These are phyloP conservation scores for Veloboletus limbatus DNA, from an alignment of 1,284 basidiomycete genomes.

Conservation along the genomic window DNA sequence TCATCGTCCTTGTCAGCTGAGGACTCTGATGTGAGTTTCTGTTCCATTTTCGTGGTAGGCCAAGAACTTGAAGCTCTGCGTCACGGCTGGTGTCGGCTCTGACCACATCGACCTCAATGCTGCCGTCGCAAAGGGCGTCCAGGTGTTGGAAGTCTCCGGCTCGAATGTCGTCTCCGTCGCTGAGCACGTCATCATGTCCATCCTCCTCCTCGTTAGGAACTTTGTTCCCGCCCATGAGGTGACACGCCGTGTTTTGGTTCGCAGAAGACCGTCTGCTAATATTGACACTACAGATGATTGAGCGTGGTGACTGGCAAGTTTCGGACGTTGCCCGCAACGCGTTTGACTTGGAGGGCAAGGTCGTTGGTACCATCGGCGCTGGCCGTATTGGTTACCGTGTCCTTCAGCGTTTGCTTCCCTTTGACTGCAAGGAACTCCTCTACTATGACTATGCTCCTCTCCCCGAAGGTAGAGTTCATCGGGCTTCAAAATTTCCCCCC, in stretches of 20 bases:
- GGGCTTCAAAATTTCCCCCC: too few relatives aligned
- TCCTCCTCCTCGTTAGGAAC: conserved; percentile 72
- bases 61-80: conserved; percentile 87
- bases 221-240: conserved; percentile 58
- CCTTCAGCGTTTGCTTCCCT: conserved; percentile 83
- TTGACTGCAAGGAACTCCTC: conserved; percentile 86
- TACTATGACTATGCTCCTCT: conserved; percentile 91
- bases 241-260: not conserved
- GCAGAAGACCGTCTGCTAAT: conserved; percentile 1
- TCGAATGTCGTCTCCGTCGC: conserved; percentile 89
- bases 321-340: conserved; percentile 79
- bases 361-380: conserved; percentile 84
- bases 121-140: conserved; percentile 78
- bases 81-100: conserved; percentile 94
- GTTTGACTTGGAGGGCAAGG: conserved; percentile 88
- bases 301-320: conserved; percentile 81
- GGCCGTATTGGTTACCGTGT: conserved; percentile 90
- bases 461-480: conserved; percentile 48
- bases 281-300: conserved; percentile 58
- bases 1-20: not conserved
- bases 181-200: conserved; percentile 82
- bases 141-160: conserved; percentile 82
- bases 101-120: conserved; percentile 93
- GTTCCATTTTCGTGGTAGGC: conserved; percentile 51
- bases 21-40: conserved; percentile 3